These are phyloP conservation scores for Claviceps digitariae DNA, from an alignment of 2,329 filamentous ascomycete genomes.

Conservation along the genomic window DNA sequence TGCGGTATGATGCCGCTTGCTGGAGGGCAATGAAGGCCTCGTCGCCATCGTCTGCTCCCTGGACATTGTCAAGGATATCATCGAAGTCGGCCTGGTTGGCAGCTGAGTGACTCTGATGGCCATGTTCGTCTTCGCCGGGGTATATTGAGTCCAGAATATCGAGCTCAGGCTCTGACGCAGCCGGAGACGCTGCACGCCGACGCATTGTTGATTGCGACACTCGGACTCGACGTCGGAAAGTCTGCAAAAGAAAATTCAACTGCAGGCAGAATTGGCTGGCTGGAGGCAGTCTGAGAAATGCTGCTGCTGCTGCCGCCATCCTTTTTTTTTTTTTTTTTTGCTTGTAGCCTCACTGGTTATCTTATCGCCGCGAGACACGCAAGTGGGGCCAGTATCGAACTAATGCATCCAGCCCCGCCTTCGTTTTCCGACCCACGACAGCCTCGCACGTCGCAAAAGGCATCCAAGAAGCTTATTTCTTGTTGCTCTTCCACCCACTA, in stretches of 20 bases:
- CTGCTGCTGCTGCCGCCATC: conserved; percentile 1
- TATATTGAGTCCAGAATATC: conserved; percentile 77
- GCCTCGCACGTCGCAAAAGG: background rate
- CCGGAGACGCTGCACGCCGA: conserved; percentile 62
- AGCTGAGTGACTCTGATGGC: conserved; percentile 22
- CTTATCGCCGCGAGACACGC: conserved; percentile 24
- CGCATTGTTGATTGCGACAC: conserved; percentile 39
- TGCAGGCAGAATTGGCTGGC: background rate
- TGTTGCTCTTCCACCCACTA: background rate
- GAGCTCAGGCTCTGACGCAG: conserved; percentile 76
- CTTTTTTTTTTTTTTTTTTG: conserved; percentile 13
- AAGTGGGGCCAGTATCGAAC: conserved; percentile 7
- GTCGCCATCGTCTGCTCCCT: conserved; percentile 47
- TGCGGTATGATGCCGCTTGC: conserved; percentile 79
- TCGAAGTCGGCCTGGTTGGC: conserved; percentile 42
- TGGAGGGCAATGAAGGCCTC: conserved; percentile 82
- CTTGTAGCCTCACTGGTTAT: conserved; percentile 14
- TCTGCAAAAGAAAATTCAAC: no score
- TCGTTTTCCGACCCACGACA: background rate
- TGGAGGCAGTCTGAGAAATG: background rate
- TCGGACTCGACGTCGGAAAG: background rate
- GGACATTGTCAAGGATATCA: conserved; percentile 43
- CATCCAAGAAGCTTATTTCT: background rate
- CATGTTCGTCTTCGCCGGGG: conserved; percentile 41
- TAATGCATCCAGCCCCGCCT: background rate